Conservation (phyloP, 345 rosid species). For the Anastatica hierochuntica region DNA sequence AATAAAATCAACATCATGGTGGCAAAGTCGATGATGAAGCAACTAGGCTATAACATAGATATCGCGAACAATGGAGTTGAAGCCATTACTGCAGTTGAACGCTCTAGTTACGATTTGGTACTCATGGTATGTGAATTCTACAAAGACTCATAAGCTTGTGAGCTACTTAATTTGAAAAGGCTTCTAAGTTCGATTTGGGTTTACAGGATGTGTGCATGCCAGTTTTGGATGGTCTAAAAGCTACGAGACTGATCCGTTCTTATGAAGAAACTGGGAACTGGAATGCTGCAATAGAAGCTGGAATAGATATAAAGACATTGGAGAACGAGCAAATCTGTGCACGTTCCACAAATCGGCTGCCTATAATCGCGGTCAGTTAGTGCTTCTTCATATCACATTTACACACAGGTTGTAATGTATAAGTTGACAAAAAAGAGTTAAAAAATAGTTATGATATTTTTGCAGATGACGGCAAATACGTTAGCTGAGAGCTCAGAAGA, state of each 20-base stretch:
- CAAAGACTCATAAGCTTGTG: neutral
- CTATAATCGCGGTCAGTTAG: conserved; percentile 81
- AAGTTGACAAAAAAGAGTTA: neutral
- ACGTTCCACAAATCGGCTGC: conserved; percentile 33
- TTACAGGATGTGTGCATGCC: conserved; percentile 95
- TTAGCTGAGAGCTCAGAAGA: conserved; percentile 84
- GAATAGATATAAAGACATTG: conserved; percentile 34
- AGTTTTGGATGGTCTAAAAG: conserved; percentile 83
- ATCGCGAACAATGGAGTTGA: conserved; percentile 75
- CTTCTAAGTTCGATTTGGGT: too few species aligned
- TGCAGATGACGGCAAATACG: conserved; percentile 97
- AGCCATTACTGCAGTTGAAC: conserved; percentile 59
- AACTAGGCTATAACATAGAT: conserved; percentile 61
- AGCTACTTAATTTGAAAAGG: neutral
- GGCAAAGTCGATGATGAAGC: conserved; percentile 78
- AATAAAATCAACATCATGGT: conserved; percentile 88
- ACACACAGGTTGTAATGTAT: neutral
- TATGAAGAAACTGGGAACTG: conserved; percentile 77
- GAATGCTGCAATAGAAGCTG: conserved; percentile 69
- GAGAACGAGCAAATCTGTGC: neutral
- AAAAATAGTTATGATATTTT: neutral
- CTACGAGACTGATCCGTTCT: conserved; percentile 81
- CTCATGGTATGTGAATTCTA: conserved; percentile 66
- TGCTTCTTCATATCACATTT: neutral
- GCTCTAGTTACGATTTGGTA: conserved; percentile 50